Evolutionary conservation across 306 rosid genomes (phyloP), one percentile per base, ranked within the genome.

Genomic region (Gleditsia sinensis): DNA sequence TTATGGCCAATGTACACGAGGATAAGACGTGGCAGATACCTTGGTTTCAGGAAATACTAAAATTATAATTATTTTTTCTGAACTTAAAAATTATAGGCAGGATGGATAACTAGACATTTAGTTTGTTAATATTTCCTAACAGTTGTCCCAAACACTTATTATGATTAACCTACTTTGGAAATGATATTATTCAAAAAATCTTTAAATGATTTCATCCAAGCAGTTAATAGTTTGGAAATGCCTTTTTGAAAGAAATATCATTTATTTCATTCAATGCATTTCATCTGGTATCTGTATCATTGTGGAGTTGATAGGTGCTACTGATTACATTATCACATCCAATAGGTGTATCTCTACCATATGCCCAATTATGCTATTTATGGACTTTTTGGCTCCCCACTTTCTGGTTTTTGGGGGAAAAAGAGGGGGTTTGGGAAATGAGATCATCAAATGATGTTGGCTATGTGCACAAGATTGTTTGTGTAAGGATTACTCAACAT

Each of bases 301-400:
- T 55, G 54, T 64, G 65, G 69, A 13, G 49, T 23, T 65, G 7
- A 12, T 42, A 21, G 32, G 45, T 73, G 34, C 49, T 67, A 27
- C 46, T 71, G 39, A 21, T 49, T 72, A 46, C 51, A 58, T 10
- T 30, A 76, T 57, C 54, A 48, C 76, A 71, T 65, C 46, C 43
- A 43, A 12, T 21, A 25, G 23, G 28, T 36, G 62, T 42, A 68
- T 63, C 61, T 53, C 32, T 75, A 13, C 30, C 25, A 30, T 21
- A 53, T 73, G 36, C 74, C 46, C 69, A 17, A 17, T 28, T 78
- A 21, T 45, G 46, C 65, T 43, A 43, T 32, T 71, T 55, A 9
- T 77, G 64, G 17, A 5, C 69, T 20, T 67, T 59, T 4, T 45
- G 68, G 48, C 23, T 72, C 30, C 46, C n/a, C 7, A 42, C 24